These are phyloP conservation scores for Hypericum androsaemum DNA, from an alignment of 345 rosid species.

Conservation along the genomic window DNA sequence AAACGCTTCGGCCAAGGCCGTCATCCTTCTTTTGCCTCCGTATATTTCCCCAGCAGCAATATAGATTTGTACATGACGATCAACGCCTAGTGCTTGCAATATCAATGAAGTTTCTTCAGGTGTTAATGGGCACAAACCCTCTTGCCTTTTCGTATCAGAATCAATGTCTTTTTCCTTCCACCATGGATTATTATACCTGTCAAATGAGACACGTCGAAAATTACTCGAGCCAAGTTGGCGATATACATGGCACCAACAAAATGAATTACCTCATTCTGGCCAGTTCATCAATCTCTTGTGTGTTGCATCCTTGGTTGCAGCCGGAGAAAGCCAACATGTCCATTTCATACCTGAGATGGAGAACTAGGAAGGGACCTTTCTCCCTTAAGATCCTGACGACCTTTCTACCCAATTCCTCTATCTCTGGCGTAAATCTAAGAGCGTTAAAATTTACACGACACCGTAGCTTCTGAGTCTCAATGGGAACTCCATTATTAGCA, in stretches of 20 bases:
- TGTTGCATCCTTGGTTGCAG: constrained; percentile 1
- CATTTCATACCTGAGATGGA: constrained; percentile 14
- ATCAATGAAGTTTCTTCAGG: constrained; percentile 11
- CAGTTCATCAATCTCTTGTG: background rate
- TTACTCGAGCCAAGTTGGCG: background rate
- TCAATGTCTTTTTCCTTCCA: constrained; percentile 3
- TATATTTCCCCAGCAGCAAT: constrained; percentile 11
- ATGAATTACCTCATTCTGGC: constrained; percentile 1
- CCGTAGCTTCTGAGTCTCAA: constrained; percentile 9
- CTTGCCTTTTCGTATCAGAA: background rate
- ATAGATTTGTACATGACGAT: constrained; percentile 9
- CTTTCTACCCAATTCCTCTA: constrained; percentile 7
- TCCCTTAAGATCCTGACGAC: constrained; percentile 6
- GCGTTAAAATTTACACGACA: constrained; percentile 6
- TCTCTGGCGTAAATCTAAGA: constrained; percentile 1
- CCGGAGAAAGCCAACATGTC: constrained; percentile 9
- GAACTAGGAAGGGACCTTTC: constrained; percentile 7
- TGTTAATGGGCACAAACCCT: constrained; percentile 8
- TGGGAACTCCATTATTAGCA: constrained; percentile 8
- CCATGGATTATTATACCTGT: constrained; percentile 5
- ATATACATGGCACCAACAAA: background rate
- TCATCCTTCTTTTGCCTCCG: constrained; percentile 7
- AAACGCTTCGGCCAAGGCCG: constrained; percentile 1
- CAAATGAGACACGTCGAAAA: background rate
- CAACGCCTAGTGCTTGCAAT: constrained; percentile 8